phyloP scores from a whole-genome alignment of 2,329 filamentous ascomycete species.

The Botrytis sinoallii region DNA sequence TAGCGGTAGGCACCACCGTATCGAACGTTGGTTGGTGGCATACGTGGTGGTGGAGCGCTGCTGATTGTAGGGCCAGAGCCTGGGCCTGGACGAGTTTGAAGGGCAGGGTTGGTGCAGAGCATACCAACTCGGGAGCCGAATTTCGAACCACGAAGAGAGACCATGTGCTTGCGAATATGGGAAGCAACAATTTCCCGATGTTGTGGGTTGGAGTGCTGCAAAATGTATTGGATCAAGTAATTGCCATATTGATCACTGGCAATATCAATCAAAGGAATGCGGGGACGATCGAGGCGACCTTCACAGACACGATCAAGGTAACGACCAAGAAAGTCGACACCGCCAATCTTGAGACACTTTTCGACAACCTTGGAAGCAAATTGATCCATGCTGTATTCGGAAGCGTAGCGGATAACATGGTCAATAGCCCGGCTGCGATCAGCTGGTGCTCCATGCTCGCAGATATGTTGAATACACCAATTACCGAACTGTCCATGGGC shows the following conservation, averaged over 20 bases:
- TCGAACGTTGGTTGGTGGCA: slow-evolving; percentile 54
- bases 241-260: slow-evolving; percentile 98
- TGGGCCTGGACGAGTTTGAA: slow-evolving; percentile 83
- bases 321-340: slow-evolving; percentile 81
- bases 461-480: slow-evolving; percentile 99
- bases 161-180: slow-evolving; percentile 99
- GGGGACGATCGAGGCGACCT: slow-evolving; percentile 82
- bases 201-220: slow-evolving; percentile 81
- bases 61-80: slow-evolving; percentile 66
- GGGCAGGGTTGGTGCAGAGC: slow-evolving; percentile 94
- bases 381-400: slow-evolving; percentile 98
- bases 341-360: slow-evolving; percentile 97
- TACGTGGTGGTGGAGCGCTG: slow-evolving; percentile 47
- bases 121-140: slow-evolving; percentile 98
- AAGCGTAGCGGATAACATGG: slow-evolving; percentile 88
- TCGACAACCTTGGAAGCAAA: slow-evolving; percentile 99
- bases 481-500: slow-evolving; percentile 98
- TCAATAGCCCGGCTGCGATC: slow-evolving; percentile 94
- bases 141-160: slow-evolving; percentile 95
- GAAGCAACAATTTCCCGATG: slow-evolving; percentile 90
- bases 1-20: slow-evolving; percentile 59
- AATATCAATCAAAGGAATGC: slow-evolving; percentile 96
- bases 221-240: slow-evolving; percentile 95
- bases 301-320: slow-evolving; percentile 95
- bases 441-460: slow-evolving; percentile 86